These are phyloP conservation scores for Erodium trifolium DNA, from an alignment of 441 rosid species.

Conservation along the genomic window DNA sequence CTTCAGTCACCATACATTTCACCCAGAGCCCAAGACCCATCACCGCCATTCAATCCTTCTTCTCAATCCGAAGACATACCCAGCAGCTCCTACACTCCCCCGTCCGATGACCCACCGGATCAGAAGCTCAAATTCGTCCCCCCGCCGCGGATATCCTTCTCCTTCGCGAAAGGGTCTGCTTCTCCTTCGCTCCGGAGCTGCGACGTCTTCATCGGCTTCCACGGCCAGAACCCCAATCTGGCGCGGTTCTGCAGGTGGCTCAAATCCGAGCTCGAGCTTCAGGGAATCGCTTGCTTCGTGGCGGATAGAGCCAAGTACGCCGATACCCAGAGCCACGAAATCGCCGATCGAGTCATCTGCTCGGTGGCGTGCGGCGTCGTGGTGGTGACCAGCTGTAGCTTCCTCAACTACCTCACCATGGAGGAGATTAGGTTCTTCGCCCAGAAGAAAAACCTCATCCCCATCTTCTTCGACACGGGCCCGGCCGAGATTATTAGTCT, in stretches of 20 bases:
- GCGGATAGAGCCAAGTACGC: slow-evolving; percentile 81
- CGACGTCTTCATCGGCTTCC: slow-evolving; percentile 79
- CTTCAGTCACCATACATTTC: slow-evolving; percentile 89
- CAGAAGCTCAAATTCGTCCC: too few relatives aligned
- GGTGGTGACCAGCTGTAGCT: slow-evolving; percentile 52
- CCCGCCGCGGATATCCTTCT: slow-evolving; percentile 67
- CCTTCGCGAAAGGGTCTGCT: slow-evolving; percentile 62
- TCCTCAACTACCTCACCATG: slow-evolving; percentile 56
- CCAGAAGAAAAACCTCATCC: slow-evolving; percentile 83
- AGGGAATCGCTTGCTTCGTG: slow-evolving; percentile 84
- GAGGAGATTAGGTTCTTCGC: slow-evolving; percentile 84
- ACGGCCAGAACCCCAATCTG: slow-evolving; percentile 74
- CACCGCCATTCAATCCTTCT: too few relatives aligned
- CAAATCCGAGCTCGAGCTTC: slow-evolving; percentile 86
- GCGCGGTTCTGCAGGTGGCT: slow-evolving; percentile 82
- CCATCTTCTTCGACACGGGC: slow-evolving; percentile 61
- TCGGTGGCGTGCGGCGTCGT: slow-evolving; percentile 73
- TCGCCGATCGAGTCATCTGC: slow-evolving; percentile 74
- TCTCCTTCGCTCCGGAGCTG: slow-evolving; percentile 81
- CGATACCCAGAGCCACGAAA: slow-evolving; percentile 71
- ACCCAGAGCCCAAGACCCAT: slow-evolving; percentile 49
- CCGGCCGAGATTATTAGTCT: slow-evolving; percentile 49
- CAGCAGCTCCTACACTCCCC: too few relatives aligned
- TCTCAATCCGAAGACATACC: too few relatives aligned
- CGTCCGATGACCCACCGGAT: too few relatives aligned